Percentiles rank a stretch among this genome's conserved stretches.
Conservation (phyloP, 2,329 filamentous ascomycete genomes). For the Aspergillus sp. region DNA sequence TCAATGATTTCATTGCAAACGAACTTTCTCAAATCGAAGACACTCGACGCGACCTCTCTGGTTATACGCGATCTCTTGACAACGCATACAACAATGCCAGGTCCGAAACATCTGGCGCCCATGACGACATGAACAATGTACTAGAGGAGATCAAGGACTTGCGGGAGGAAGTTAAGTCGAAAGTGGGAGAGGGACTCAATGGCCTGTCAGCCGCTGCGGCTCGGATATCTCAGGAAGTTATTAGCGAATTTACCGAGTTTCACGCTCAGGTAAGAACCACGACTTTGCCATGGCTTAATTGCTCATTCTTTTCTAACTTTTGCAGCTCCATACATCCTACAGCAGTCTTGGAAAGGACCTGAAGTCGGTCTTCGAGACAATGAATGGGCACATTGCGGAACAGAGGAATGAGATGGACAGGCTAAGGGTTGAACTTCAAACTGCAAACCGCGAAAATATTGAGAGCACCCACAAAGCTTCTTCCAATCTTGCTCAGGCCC, state of each 20-base stretch:
- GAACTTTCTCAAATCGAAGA: conserved; percentile 71
- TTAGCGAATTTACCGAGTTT: conserved; percentile 80
- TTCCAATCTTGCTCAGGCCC: conserved; percentile 63
- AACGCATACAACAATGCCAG: conserved; percentile 68
- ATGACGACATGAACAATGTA: conserved; percentile 85
- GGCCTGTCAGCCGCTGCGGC: conserved; percentile 81
- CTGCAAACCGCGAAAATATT: conserved; percentile 67
- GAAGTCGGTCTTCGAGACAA: conserved; percentile 78
- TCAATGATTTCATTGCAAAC: conserved; percentile 72
- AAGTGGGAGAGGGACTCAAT: conserved; percentile 80
- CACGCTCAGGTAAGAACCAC: conserved; percentile 60
- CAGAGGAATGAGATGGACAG: conserved; percentile 76
- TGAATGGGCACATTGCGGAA: conserved; percentile 70
- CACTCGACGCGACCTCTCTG: conserved; percentile 69
- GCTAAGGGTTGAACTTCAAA: conserved; percentile 69
- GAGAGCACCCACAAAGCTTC: conserved; percentile 68
- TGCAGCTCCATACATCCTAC: conserved; percentile 77
- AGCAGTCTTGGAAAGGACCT: conserved; percentile 80
- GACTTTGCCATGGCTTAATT: not conserved
- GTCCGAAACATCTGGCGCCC: conserved; percentile 52
- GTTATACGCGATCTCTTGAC: conserved; percentile 67
- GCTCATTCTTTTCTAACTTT: conserved; percentile 14
- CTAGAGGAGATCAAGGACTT: conserved; percentile 90
- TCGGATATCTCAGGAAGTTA: conserved; percentile 83
- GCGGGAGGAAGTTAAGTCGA: conserved; percentile 80